Percentiles rank a stretch among this genome's conserved stretches.
Conservation (phyloP, 257 asterid genomes). For the Knoxia roxburghii region DNA sequence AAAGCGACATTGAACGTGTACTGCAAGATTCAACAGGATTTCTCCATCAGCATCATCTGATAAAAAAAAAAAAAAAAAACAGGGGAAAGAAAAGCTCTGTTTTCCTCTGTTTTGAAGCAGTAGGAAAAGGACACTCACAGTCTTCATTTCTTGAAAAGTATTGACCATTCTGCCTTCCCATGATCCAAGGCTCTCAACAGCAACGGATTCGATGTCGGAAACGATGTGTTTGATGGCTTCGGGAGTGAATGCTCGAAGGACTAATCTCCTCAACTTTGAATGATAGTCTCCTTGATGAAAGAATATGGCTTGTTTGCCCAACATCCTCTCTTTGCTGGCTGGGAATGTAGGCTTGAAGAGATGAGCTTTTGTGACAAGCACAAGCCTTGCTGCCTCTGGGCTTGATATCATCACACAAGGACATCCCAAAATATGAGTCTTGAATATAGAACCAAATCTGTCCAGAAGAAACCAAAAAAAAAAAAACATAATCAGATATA, state of each 20-base stretch:
- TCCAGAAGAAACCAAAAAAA: background rate
- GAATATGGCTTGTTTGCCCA: slow-evolving; percentile 43
- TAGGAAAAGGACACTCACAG: slow-evolving; percentile 18
- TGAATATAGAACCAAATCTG: slow-evolving; percentile 43
- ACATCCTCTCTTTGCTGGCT: slow-evolving; percentile 39
- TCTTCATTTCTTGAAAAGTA: slow-evolving; percentile 41
- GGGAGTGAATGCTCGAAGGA: slow-evolving; percentile 34
- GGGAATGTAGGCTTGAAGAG: slow-evolving; percentile 45
- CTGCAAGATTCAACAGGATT: slow-evolving; percentile 18
- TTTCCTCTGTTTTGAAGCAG: background rate
- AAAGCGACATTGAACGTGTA: slow-evolving; percentile 42
- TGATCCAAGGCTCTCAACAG: slow-evolving; percentile 14
- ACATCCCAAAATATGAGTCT: slow-evolving; percentile 43
- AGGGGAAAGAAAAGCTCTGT: slow-evolving; percentile 17
- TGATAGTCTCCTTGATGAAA: slow-evolving; percentile 43
- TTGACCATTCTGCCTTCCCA: slow-evolving; percentile 31
- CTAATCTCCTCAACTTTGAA: slow-evolving; percentile 30
- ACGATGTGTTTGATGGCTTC: slow-evolving; percentile 29
- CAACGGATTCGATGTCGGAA: slow-evolving; percentile 21
- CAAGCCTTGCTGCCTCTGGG: slow-evolving; percentile 36
- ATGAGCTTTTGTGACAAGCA: slow-evolving; percentile 34
- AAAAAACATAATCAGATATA: background rate
- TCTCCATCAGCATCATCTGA: background rate
- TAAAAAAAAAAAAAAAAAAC: slow-evolving; percentile 4
- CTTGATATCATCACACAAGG: slow-evolving; percentile 43